These are phyloP conservation scores for Punica granatum DNA, from an alignment of 345 rosid genomes.

Conservation along the genomic window DNA sequence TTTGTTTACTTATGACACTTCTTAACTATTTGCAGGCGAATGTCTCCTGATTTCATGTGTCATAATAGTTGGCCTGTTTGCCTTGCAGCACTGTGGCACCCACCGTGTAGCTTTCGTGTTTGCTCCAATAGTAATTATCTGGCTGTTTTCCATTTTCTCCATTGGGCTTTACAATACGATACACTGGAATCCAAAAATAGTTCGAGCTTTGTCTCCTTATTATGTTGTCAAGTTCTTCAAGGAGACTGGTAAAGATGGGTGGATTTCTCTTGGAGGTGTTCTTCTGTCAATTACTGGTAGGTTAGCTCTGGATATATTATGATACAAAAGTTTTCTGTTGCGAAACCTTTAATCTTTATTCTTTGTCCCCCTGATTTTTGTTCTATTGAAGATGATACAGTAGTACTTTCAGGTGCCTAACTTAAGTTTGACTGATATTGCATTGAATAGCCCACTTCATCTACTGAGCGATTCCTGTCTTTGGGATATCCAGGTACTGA, in stretches of 20 bases:
- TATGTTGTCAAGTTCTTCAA: constrained; percentile 67
- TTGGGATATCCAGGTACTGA: constrained; percentile 65
- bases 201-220: constrained; percentile 65
- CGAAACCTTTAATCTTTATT: neutral
- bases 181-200: constrained; percentile 69
- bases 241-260: constrained; percentile 68
- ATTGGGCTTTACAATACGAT: constrained; percentile 73
- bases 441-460: neutral
- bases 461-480: constrained; percentile 7
- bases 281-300: constrained; percentile 84
- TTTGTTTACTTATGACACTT: constrained; percentile 9
- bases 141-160: constrained; percentile 67
- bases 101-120: constrained; percentile 83
- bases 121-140: constrained; percentile 76
- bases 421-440: neutral
- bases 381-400: neutral
- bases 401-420: constrained; percentile 1
- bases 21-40: constrained; percentile 38
- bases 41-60: constrained; percentile 62
- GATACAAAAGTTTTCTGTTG: neutral
- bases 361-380: neutral
- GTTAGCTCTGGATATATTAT: constrained; percentile 17
- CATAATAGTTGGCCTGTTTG: constrained; percentile 89
- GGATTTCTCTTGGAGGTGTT: constrained; percentile 95
- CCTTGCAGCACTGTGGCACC: constrained; percentile 89